phyloP scores from a whole-genome alignment of 1,139 yeast species.

The Hyphopichia wangnamkhiaoensis region DNA sequence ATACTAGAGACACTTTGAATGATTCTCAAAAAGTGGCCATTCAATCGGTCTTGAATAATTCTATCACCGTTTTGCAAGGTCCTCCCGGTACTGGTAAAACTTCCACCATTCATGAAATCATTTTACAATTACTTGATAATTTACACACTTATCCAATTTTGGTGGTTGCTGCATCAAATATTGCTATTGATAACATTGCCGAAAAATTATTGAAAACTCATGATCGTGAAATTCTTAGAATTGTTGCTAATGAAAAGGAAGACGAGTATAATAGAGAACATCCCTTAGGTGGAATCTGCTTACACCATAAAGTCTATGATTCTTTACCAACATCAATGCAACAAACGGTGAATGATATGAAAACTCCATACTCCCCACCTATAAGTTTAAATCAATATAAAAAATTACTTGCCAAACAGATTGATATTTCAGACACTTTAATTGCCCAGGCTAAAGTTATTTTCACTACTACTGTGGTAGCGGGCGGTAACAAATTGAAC shows the following conservation, averaged over 20 bases:
- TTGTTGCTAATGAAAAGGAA: constrained; percentile 62
- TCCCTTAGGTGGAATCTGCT: constrained; percentile 57
- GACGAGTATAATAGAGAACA: constrained; percentile 57
- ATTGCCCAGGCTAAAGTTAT: constrained; percentile 69
- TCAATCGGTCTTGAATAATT: constrained; percentile 67
- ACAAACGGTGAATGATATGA: constrained; percentile 37
- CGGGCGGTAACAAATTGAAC: constrained; percentile 66
- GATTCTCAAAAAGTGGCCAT: constrained; percentile 68
- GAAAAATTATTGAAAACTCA: constrained; percentile 58
- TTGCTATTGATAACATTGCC: constrained; percentile 77
- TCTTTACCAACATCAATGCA: constrained; percentile 44
- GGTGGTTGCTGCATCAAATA: constrained; percentile 75
- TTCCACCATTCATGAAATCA: constrained; percentile 64
- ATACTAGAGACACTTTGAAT: constrained; percentile 51
- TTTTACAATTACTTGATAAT: constrained; percentile 57
- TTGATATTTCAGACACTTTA: constrained; percentile 46
- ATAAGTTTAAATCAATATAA: constrained; percentile 46
- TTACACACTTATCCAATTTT: constrained; percentile 62
- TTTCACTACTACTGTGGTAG: constrained; percentile 70
- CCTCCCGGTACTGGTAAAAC: constrained; percentile 76
- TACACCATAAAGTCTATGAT: constrained; percentile 60
- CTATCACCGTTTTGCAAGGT: constrained; percentile 65
- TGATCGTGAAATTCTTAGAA: constrained; percentile 56
- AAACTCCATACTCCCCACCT: constrained; percentile 40
- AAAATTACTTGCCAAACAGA: constrained; percentile 46